Conservation (phyloP, 192 early-diverging fungal genomes). For the Irineochytrium annulatum region DNA sequence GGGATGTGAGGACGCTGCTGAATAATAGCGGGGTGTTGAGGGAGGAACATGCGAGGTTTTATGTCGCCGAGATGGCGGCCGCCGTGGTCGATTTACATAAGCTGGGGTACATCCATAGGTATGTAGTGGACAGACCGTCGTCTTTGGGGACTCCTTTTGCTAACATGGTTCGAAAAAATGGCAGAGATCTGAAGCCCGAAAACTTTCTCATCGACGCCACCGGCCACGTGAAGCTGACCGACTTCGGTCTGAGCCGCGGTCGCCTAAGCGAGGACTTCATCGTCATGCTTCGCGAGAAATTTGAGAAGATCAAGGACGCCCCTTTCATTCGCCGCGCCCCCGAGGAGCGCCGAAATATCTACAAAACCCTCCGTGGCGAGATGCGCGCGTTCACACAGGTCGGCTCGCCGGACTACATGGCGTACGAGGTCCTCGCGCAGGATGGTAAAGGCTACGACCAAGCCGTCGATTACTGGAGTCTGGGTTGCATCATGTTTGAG, state of each 20-base stretch:
- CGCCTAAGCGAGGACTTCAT: constrained; percentile 26
- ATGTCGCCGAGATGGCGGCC: constrained; percentile 30
- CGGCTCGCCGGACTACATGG: constrained; percentile 92
- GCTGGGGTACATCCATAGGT: constrained; percentile 35
- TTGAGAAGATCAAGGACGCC: constrained; percentile 41
- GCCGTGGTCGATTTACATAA: constrained; percentile 39
- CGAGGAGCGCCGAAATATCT: constrained; percentile 35
- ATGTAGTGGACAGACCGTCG: no score
- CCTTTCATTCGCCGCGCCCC: constrained; percentile 23
- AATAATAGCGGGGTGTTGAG: constrained; percentile 58
- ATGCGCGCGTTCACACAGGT: constrained; percentile 75
- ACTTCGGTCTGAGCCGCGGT: constrained; percentile 72
- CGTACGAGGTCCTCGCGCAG: constrained; percentile 74
- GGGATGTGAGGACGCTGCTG: constrained; percentile 74
- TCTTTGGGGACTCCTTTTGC: no score
- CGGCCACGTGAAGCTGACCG: constrained; percentile 76
- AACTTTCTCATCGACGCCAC: constrained; percentile 55
- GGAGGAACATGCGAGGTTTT: constrained; percentile 47
- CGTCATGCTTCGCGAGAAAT: constrained; percentile 24
- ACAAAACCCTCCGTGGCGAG: constrained; percentile 37
- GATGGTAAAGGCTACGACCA: constrained; percentile 55
- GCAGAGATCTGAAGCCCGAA: constrained; percentile 47
- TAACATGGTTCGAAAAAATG: constrained; percentile 22
- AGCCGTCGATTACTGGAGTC: constrained; percentile 70
- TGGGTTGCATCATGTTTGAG: constrained; percentile 78